phyloP scores from a whole-genome alignment of 2,329 filamentous ascomycete genomes.

The Fusarium pininemorale region DNA sequence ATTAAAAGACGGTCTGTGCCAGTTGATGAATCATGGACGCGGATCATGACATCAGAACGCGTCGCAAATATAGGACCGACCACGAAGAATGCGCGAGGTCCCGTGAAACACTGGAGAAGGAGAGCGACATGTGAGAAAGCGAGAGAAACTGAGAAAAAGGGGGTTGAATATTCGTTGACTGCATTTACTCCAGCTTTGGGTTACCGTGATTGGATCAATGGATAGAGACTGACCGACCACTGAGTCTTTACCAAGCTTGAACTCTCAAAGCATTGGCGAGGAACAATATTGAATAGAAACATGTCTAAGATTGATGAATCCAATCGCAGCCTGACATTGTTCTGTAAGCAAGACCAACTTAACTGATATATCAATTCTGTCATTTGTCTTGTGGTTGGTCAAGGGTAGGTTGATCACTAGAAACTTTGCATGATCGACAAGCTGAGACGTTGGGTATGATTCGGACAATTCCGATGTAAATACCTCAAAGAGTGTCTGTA shows the following conservation, averaged over 20 bases:
- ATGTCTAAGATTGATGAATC: not conserved
- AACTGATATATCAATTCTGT: not conserved
- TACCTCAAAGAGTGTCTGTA: not conserved
- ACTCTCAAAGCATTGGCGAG: not conserved
- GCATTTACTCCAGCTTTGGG: not conserved
- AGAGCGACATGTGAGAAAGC: too few species aligned
- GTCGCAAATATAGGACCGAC: not conserved
- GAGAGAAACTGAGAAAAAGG: not conserved
- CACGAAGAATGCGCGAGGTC: conserved; percentile 7
- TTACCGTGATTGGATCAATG: not conserved
- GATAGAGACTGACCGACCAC: not conserved
- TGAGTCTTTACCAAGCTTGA: not conserved
- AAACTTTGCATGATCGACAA: not conserved
- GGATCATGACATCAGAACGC: conserved; percentile 22
- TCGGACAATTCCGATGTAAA: conserved; percentile 7
- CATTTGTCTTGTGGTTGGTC: conserved; percentile 1
- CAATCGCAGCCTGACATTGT: not conserved
- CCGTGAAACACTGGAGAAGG: conserved; percentile 1
- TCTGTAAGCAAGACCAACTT: not conserved
- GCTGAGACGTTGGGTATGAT: not conserved
- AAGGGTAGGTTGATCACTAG: not conserved
- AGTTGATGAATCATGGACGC: conserved; percentile 32
- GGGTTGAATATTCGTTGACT: not conserved
- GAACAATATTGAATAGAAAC: not conserved
- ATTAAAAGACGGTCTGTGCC: not conserved